Evolutionary conservation across 192 early-diverging fungal species (phyloP).

Genomic region (Gonapodya sp.): DNA sequence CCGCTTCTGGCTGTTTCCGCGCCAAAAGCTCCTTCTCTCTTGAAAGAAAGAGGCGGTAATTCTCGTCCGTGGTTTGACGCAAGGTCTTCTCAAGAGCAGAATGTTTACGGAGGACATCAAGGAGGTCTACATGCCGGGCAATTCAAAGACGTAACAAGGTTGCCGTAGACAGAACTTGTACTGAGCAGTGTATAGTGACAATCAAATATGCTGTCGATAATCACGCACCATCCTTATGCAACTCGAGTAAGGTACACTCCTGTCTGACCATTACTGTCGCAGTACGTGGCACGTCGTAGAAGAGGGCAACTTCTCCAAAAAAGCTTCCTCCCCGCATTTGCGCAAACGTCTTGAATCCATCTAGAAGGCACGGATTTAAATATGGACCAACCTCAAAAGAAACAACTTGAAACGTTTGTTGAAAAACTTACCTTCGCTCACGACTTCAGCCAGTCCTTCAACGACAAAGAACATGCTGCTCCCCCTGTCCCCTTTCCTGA

Average conservation of each 20-base stretch:
- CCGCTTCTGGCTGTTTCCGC: not conserved
- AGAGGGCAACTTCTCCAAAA: conserved; percentile 47
- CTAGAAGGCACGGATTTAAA: conserved; percentile 7
- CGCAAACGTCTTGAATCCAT: conserved; percentile 32
- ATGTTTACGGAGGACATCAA: conserved; percentile 27
- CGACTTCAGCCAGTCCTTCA: conserved; percentile 38
- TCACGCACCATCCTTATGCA: conserved; percentile 32
- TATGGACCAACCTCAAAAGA: not conserved
- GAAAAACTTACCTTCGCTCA: conserved; percentile 23
- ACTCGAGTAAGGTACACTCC: conserved; percentile 35
- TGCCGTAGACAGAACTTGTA: too few species aligned
- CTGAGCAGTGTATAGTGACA: not conserved
- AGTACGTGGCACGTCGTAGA: conserved; percentile 41
- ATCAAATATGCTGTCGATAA: conserved; percentile 5
- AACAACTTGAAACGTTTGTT: too few species aligned
- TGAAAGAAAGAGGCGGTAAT: conserved; percentile 31
- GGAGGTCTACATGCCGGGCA: not conserved
- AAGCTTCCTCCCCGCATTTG: conserved; percentile 28
- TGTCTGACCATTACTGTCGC: conserved; percentile 32
- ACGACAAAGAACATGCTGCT: conserved; percentile 42
- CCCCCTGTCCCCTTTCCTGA: conserved; percentile 34
- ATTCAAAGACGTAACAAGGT: too few species aligned
- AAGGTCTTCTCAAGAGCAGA: conserved; percentile 20
- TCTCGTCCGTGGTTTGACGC: conserved; percentile 32
- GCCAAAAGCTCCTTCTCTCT: conserved; percentile 27